Conservation (phyloP, 2,329 filamentous ascomycete species). For the Phaeomoniella chlamydospora region DNA sequence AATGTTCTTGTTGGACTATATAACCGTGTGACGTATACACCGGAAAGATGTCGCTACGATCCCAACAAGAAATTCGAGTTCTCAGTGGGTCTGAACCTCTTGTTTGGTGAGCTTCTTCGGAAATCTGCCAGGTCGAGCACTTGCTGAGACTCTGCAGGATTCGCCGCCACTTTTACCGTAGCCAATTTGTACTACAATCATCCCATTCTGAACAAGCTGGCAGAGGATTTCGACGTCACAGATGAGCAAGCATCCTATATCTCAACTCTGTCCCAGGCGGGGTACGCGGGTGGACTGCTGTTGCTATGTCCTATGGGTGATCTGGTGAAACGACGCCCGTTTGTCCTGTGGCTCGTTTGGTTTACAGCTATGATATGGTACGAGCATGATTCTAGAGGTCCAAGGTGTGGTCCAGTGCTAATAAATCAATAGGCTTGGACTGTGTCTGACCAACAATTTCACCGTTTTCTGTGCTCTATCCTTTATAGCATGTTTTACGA, state of each 20-base stretch:
- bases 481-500: conserved; percentile 61
- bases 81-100: conserved; percentile 13
- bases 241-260: conserved; percentile 55
- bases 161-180: conserved; percentile 49
- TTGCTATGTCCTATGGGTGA: conserved; percentile 67
- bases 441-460: conserved; percentile 55
- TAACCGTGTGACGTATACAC: conserved; percentile 8
- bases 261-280: conserved; percentile 64
- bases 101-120: conserved; percentile 14
- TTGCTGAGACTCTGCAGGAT: conserved; percentile 4
- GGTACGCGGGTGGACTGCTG: conserved; percentile 60
- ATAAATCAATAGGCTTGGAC: conserved; percentile 29
- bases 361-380: conserved; percentile 55
- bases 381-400: conserved; percentile 12
- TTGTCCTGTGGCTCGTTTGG: conserved; percentile 49
- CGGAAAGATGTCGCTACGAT: conserved; percentile 14
- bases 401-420: neutral
- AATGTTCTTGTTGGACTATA: neutral
- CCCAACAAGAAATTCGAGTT: conserved; percentile 13
- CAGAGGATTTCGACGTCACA: conserved; percentile 53
- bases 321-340: conserved; percentile 48
- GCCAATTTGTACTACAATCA: conserved; percentile 75
- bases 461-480: conserved; percentile 52
- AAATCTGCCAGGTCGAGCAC: neutral
- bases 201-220: conserved; percentile 63